Base-by-base conservation (phyloP, 2,329 filamentous ascomycete species). In the Tothia fuscella region DNA sequence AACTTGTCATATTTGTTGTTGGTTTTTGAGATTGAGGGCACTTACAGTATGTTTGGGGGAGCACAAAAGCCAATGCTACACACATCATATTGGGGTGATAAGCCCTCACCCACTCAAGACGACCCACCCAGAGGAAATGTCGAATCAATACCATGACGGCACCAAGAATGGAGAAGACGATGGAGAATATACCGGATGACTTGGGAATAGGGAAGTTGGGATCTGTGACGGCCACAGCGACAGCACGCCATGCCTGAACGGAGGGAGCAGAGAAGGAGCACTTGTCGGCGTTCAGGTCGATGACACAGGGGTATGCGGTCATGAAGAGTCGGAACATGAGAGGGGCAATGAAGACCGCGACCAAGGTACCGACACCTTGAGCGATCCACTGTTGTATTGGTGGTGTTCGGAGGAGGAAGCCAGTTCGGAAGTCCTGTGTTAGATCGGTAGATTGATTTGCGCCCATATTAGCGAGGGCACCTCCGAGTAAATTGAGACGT, bases 321-420 rank as follows among this genome's bases (percentile, higher is more conserved):
- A 74, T 70, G 63, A 82, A 82, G 33, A 82, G 70, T 25, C 80
- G 71, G 53, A 81, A 82, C 49, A 82, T 69, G 7, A 73, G 76
- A 1, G 77, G 77, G 0, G 78, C 75, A 10, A 82, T 60, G 61
- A 80, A 80, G 49, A 80, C 66, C n/a, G 77, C 70, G 36, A 80
- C 68, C 24, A 80, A 55, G 6, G 73, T 73, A 21, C 78, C 78
- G 12, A 79, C 58, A 31, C 66, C 69, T 57, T 82, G 79, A 0
- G 77, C 78, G 49, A 77, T 65, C 66, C 76, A 82, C 56, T 82
- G 78, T 54, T 76, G 69, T 46, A 71, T 67, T 0, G 78, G 78
- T 0, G 78, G 70, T 0, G 78, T 81, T 47, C 71, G 65, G 41
- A 82, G 70, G 4, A 82, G 65, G 65, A 80, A 82, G 4, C 78